phyloP scores from a whole-genome alignment of 2,329 filamentous ascomycete genomes.

The Alternaria gaisen region DNA sequence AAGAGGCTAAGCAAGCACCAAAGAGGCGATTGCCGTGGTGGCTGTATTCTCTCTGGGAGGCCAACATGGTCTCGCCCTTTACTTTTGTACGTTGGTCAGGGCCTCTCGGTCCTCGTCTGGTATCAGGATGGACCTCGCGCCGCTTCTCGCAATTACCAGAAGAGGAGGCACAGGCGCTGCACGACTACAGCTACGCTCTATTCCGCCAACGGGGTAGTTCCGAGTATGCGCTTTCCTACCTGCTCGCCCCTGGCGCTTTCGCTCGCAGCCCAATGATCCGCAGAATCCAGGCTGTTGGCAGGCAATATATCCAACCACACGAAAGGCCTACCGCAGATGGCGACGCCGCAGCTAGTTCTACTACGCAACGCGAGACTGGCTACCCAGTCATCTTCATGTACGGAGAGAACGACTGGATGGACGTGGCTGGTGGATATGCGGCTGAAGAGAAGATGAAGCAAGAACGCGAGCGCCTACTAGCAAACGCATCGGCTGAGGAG shows the following conservation, averaged over 20 bases:
- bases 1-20: conserved; percentile 56
- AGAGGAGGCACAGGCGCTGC: conserved; percentile 82
- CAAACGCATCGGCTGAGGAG: conserved; percentile 72
- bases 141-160: conserved; percentile 88
- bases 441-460: conserved; percentile 81
- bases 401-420: conserved; percentile 99
- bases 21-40: conserved; percentile 77
- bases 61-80: conserved; percentile 89
- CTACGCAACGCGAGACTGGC: conserved; percentile 65
- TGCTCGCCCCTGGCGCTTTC: conserved; percentile 92
- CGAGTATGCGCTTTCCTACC: conserved; percentile 91
- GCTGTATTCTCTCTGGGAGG: conserved; percentile 95
- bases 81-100: conserved; percentile 87
- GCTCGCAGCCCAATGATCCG: conserved; percentile 87
- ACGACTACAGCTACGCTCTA: conserved; percentile 93
- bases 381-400: conserved; percentile 93
- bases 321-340: conserved; percentile 37
- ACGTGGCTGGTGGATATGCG: conserved; percentile 83
- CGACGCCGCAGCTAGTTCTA: conserved; percentile 21
- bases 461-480: conserved; percentile 68
- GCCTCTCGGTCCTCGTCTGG: conserved; percentile 87
- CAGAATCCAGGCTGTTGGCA: conserved; percentile 83
- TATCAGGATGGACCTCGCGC: conserved; percentile 93
- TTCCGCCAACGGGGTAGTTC: conserved; percentile 92
- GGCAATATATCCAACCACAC: conserved; percentile 64